These are phyloP conservation scores for Lentithecium fluviatile DNA, from an alignment of 495 filamentous ascomycete species.

Conservation along the genomic window DNA sequence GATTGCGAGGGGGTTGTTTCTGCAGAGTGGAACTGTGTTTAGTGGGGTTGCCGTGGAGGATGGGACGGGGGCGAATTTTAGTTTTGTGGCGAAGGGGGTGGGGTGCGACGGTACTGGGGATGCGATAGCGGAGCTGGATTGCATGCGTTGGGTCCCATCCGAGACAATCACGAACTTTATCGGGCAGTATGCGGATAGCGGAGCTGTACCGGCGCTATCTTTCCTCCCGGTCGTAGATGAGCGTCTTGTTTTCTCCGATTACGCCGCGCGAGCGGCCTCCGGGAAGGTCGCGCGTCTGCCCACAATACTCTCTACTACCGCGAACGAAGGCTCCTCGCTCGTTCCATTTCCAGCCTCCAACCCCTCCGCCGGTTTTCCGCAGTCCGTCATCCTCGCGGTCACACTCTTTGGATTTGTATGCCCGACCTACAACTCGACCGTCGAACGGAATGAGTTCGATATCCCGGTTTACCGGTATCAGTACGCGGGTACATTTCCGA, in stretches of 20 bases:
- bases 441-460: conserved; percentile 1
- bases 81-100: conserved; percentile 1
- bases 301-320: conserved; percentile 9
- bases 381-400: conserved; percentile 29
- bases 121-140: conserved; percentile 44
- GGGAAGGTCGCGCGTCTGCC: conserved; percentile 10
- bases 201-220: conserved; percentile 22
- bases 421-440: conserved; percentile 38
- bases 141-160: conserved; percentile 47
- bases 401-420: conserved; percentile 28
- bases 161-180: conserved; percentile 45
- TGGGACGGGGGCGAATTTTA: conserved; percentile 1
- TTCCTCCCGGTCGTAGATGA: conserved; percentile 47
- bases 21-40: conserved; percentile 55
- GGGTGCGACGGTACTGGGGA: conserved; percentile 30
- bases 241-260: conserved; percentile 46
- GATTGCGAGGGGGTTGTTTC: conserved; percentile 57
- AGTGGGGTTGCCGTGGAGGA: not conserved
- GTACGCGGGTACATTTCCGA: conserved; percentile 52
- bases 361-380: conserved; percentile 36
- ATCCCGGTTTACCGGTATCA: conserved; percentile 46
- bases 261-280: conserved; percentile 42
- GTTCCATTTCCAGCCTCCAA: conserved; percentile 27
- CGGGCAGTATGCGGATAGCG: conserved; percentile 26
- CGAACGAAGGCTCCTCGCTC: conserved; percentile 8